Evolutionary conservation across 2,329 filamentous ascomycete species (phyloP).

Genomic region (Fusarium sp.): DNA sequence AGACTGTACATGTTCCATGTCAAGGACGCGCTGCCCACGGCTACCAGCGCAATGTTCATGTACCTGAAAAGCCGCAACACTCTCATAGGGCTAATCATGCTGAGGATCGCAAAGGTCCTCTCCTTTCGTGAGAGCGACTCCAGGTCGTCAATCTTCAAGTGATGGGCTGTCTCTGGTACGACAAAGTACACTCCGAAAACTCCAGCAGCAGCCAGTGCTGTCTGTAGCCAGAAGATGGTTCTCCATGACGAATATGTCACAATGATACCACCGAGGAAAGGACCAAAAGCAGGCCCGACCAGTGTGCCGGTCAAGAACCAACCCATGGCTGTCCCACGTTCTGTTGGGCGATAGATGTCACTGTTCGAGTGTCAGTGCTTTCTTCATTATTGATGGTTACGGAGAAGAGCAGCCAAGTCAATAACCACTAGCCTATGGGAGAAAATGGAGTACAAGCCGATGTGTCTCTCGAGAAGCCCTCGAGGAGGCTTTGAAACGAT

Average conservation of each 20-base stretch:
- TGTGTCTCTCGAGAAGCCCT: too few species aligned
- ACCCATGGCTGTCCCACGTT: constrained; percentile 77
- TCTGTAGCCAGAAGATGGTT: constrained; percentile 82
- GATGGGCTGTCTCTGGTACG: constrained; percentile 78
- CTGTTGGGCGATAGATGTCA: constrained; percentile 72
- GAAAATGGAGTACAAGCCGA: too few species aligned
- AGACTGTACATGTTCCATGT: constrained; percentile 78
- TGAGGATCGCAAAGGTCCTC: constrained; percentile 65
- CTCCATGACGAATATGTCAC: constrained; percentile 80
- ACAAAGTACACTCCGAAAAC: constrained; percentile 71
- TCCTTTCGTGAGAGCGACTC: constrained; percentile 60
- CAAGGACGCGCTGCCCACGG: constrained; percentile 68
- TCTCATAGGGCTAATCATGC: constrained; percentile 74
- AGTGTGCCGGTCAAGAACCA: constrained; percentile 80
- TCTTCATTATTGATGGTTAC: not conserved
- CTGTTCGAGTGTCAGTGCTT: constrained; percentile 42
- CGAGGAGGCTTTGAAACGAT: too few species aligned
- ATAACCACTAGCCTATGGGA: not conserved
- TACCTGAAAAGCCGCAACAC: constrained; percentile 73
- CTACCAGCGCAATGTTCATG: constrained; percentile 72
- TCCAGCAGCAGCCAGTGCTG: constrained; percentile 71
- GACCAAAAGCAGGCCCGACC: constrained; percentile 76
- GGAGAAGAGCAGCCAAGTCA: not conserved
- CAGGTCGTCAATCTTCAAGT: constrained; percentile 71
- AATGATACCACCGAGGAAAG: constrained; percentile 79